phyloP scores from a whole-genome alignment of 805 yeast genomes.

The Starmerella ratchasimensis region DNA sequence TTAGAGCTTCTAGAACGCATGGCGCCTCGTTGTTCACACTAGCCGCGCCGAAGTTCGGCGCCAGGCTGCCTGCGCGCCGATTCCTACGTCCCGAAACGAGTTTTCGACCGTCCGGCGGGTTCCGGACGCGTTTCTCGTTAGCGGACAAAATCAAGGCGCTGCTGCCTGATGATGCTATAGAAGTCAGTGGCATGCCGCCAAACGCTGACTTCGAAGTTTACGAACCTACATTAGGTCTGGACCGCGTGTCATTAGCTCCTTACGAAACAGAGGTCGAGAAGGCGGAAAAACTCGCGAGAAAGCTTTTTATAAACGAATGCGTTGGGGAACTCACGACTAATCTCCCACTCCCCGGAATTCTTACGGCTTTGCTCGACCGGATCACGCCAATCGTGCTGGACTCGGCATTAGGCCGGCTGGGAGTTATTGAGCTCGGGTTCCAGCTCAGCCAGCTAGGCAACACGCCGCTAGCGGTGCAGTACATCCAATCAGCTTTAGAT shows the following conservation, averaged over 20 bases:
- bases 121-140: conserved; percentile 6
- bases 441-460: conserved; percentile 12
- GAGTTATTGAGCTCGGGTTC: conserved; percentile 12
- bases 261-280: conserved; percentile 7
- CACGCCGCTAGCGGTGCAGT: conserved; percentile 16
- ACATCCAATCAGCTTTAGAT: too few relatives aligned
- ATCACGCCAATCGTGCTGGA: conserved; percentile 9
- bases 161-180: conserved; percentile 12
- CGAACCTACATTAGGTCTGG: too few relatives aligned
- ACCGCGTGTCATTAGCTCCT: conserved; percentile 2
- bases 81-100: too few relatives aligned
- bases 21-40: too few relatives aligned
- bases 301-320: conserved; percentile 6
- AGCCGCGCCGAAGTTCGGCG: too few relatives aligned
- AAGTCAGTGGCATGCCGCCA: not conserved
- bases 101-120: too few relatives aligned
- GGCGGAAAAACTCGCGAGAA: conserved; percentile 3
- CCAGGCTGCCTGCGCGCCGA: too few relatives aligned
- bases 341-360: conserved; percentile 12
- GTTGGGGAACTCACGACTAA: conserved; percentile 7
- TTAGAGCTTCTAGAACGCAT: too few relatives aligned
- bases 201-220: not conserved
- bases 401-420: conserved; percentile 9
- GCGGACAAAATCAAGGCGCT: conserved; percentile 14
- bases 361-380: conserved; percentile 12